Evolutionary conservation across 1,284 basidiomycete genomes (phyloP), one percentile per base, ranked within the genome.

Genomic region (Ustilago shanxiensis): DNA sequence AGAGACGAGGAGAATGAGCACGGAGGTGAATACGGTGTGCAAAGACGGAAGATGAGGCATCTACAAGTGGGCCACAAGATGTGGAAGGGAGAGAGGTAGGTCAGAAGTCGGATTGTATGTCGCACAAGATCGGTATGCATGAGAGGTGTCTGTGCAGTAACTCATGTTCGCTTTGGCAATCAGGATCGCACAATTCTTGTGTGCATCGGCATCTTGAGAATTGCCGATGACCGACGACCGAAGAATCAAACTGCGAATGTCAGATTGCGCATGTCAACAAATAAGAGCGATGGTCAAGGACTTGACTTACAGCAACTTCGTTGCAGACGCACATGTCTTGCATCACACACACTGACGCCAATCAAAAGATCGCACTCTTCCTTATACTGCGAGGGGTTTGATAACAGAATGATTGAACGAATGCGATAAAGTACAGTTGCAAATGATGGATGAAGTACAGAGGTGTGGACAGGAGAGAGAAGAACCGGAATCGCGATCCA

Each of bases 1-100:
- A 6, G 69, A 63, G 11, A 69, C 37, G 44, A 72, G 60, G 11
- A 72, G 39, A 20, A 66, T 31, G 29, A 77, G 74, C 20, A 60
- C 8, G 13, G 62, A 56, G n/a, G 66, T 77, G 44, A 69, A 58
- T 35, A 66, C 37, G 7, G 63, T 69, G 33, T 77, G 74, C 50
- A 72, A 41, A 29, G 60, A 65, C 13, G 45, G 33, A 3, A 24
- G 24, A 10, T 49, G 58, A 50, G 29, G 50, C 66, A 74, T 69
- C 39, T 50, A 65, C n/a, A 33, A 24, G 18, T 24, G 60, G 33
- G n/a, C 20, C 13, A 28, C 47, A 13, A 29, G 45, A 39, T 20
- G 24, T 31, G 51, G 24, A 24, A 2, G 18, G 18, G 6, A 26
- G 35, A 26, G 14, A 50, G 6, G 37, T 22, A 49, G 45, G 45